Base-by-base conservation (phyloP, 1,284 basidiomycete genomes). In the Cryptococcus deneoformans region DNA sequence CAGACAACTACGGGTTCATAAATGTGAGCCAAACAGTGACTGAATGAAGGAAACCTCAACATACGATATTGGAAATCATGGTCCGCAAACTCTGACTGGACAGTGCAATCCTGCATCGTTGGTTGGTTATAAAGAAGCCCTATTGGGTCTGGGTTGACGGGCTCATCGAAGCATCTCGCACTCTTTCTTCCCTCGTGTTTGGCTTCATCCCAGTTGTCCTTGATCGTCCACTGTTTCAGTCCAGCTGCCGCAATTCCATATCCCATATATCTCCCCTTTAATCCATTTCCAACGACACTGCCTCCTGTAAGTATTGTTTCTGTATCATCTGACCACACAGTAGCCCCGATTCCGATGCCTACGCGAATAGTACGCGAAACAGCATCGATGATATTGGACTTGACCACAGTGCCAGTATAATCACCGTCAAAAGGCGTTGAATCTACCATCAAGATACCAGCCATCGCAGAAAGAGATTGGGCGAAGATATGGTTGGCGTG, bases 371-470 rank as follows among this genome's bases (percentile, higher is more conserved):
- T 68, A 1, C 66, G 52, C 6, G 53, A 57, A 0, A 68, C 68
- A 0, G 77, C 77, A 44, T 77, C 71, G 37, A 79, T 68, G 14
- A 70, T 72, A 66, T 81, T 81, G 56, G 65, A 67, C 42, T 68
- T 63, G 53, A 81, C 74, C 5, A 71, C 53, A 14, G 73, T 72
- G 6, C 72, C 73, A 0, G 65, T 64, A 64, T 79, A 81, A 53
- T 78, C 72, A 5, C 79, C 79, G 10, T 72, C 65, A 45, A 76
- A 79, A 0, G 80, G 80, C 2, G 67, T 64, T 8, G 67, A 69
- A 56, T 81, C 79, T 20, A 80, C 79, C 59, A 79, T 66, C 55
- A 80, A 71, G 56, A 81, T 79, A 4, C 80, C 80, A 3, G 78
- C 79, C 68, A 80, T 77, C 3, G 71, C 69, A 2, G 71, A 71